These are phyloP conservation scores for Cadophora gregata DNA, from an alignment of 2,329 filamentous ascomycete species.

Conservation along the genomic window DNA sequence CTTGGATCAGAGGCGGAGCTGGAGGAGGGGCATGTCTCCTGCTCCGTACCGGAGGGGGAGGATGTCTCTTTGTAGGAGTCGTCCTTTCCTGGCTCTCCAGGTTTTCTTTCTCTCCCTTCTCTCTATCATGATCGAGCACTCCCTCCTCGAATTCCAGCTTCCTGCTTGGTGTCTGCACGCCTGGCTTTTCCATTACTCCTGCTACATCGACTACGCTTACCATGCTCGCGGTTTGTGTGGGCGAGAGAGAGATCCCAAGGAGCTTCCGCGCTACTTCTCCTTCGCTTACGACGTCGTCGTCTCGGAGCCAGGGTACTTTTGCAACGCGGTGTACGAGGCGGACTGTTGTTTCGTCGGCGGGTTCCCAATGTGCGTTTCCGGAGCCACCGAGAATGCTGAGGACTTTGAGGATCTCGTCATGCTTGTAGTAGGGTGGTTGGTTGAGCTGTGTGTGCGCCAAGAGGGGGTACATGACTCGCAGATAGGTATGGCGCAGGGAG, in stretches of 20 bases:
- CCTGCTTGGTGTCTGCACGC: conserved; percentile 79
- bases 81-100: conserved; percentile 3
- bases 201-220: conserved; percentile 81
- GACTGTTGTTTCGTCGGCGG: conserved; percentile 79
- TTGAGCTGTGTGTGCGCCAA: conserved; percentile 90
- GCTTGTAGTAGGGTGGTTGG: conserved; percentile 88
- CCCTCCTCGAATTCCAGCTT: conserved; percentile 47
- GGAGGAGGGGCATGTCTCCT: conserved; percentile 39
- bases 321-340: conserved; percentile 78
- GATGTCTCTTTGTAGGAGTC: conserved; percentile 25
- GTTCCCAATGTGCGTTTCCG: conserved; percentile 76
- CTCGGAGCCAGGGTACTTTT: conserved; percentile 71
- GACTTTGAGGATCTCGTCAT: conserved; percentile 79
- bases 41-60: conserved; percentile 33
- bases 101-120: conserved; percentile 29
- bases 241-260: conserved; percentile 74
- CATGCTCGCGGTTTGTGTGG: conserved; percentile 70
- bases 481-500: conserved; percentile 86
- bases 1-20: conserved; percentile 34
- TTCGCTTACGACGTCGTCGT: conserved; percentile 49
- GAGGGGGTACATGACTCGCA: conserved; percentile 89
- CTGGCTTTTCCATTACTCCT: conserved; percentile 80
- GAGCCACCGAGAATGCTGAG: conserved; percentile 73
- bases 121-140: conserved; percentile 35
- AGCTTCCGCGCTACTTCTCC: conserved; percentile 61